These are phyloP conservation scores for Colletotrichum higginsianum DNA, from an alignment of 2,329 filamentous ascomycete genomes.

Conservation along the genomic window DNA sequence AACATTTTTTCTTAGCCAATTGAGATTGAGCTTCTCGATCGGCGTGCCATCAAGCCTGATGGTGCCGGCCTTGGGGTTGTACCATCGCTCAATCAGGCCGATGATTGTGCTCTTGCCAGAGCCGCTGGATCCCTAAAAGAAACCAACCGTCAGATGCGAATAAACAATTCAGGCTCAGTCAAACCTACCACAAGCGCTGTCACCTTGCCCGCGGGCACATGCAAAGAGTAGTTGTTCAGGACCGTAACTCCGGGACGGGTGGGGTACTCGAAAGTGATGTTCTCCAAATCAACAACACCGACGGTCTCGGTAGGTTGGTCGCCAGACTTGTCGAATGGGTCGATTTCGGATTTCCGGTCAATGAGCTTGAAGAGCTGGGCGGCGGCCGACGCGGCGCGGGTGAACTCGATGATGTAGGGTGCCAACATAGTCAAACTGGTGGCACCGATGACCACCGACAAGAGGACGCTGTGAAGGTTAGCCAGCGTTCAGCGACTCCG, in stretches of 20 bases:
- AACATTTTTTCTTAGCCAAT: constrained; percentile 56
- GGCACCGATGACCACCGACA: constrained; percentile 57
- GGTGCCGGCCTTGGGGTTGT: constrained; percentile 51
- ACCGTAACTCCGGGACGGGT: constrained; percentile 59
- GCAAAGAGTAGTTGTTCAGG: constrained; percentile 58
- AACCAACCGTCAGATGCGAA: not conserved
- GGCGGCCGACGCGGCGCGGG: constrained; percentile 54
- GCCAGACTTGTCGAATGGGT: constrained; percentile 53
- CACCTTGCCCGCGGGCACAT: constrained; percentile 61
- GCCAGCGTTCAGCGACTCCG: not conserved
- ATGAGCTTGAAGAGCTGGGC: constrained; percentile 56
- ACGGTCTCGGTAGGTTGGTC: constrained; percentile 48
- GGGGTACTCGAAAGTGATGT: constrained; percentile 62
- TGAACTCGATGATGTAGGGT: constrained; percentile 56
- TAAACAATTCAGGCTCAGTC: not conserved
- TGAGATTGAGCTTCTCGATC: constrained; percentile 54
- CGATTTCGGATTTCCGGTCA: constrained; percentile 54
- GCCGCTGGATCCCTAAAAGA: constrained; percentile 47
- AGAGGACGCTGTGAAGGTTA: constrained; percentile 50
- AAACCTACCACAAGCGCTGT: constrained; percentile 57
- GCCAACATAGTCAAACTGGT: constrained; percentile 54
- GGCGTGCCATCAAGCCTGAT: constrained; percentile 55
- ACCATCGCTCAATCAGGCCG: constrained; percentile 58
- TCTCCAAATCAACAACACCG: constrained; percentile 56
- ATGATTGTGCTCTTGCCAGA: constrained; percentile 59